These are phyloP conservation scores for Platanthera guangdongensis DNA, from an alignment of 106 monocot genomes.

Conservation along the genomic window DNA sequence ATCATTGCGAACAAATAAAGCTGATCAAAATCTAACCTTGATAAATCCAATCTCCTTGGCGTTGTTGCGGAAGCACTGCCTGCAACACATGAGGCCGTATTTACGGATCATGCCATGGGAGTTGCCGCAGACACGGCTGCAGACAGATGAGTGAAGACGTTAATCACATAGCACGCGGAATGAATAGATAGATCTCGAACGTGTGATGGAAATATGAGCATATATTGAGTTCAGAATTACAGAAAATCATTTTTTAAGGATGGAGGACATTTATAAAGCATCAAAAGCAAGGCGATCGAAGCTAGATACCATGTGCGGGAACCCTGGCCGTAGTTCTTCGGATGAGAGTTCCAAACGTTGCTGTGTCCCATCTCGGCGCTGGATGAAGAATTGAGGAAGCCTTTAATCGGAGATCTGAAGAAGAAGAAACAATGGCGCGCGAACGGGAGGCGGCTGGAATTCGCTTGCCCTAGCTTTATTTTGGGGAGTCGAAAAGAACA, in stretches of 20 bases:
- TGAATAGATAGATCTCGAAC: not conserved
- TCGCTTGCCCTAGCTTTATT: not conserved
- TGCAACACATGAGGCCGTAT: constrained; percentile 50
- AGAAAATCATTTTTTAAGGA: not conserved
- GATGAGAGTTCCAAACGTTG: constrained; percentile 39
- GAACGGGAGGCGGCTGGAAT: not conserved
- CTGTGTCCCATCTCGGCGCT: constrained; percentile 26
- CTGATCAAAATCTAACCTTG: constrained; percentile 20
- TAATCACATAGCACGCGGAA: not conserved
- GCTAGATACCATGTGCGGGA: constrained; percentile 19
- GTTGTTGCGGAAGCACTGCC: constrained; percentile 54
- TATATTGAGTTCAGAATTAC: not conserved
- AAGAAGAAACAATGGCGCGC: not conserved
- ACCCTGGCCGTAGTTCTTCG: constrained; percentile 36
- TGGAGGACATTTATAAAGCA: not conserved
- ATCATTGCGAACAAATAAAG: not conserved
- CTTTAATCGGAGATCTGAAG: not conserved
- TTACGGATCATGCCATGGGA: constrained; percentile 43
- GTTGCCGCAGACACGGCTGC: constrained; percentile 45
- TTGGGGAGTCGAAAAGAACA: not conserved
- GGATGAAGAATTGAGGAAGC: not conserved
- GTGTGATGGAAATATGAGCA: not conserved
- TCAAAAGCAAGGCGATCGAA: not conserved
- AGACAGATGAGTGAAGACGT: not conserved
- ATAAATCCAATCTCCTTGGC: constrained; percentile 51